A percentile compares a stretch with the other conserved stretches of the same genome.
phyloP scores from a whole-genome alignment of 129 eudicot species.

The Helichrysum umbraculigerum region DNA sequence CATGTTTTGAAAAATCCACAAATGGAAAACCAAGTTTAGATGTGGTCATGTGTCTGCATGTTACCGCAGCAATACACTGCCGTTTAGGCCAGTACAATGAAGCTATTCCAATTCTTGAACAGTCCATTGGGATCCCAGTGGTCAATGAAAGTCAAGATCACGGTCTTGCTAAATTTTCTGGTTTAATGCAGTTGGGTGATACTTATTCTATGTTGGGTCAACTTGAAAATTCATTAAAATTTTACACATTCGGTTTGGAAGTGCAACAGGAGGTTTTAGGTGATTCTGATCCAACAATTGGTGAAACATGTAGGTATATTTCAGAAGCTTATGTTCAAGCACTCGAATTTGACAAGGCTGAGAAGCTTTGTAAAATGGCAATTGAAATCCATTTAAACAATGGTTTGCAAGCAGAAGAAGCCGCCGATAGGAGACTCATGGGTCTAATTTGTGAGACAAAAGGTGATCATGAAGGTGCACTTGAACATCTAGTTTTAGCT shows the following conservation, averaged over 20 bases:
- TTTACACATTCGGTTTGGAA: conserved; percentile 61
- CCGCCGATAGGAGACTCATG: conserved; percentile 79
- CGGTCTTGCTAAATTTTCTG: conserved; percentile 83
- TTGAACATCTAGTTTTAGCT: conserved; percentile 80
- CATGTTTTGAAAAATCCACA: conserved; percentile 61
- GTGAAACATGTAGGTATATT: conserved; percentile 75
- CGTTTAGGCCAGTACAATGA: conserved; percentile 61
- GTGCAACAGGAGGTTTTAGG: conserved; percentile 57
- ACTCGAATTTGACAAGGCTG: conserved; percentile 63
- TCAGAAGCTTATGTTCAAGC: conserved; percentile 85
- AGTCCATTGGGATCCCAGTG: conserved; percentile 55
- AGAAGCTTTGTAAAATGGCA: conserved; percentile 59
- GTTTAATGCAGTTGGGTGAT: conserved; percentile 83
- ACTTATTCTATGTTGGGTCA: conserved; percentile 84
- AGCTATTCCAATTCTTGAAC: conserved; percentile 62
- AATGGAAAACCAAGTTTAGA: conserved; percentile 69
- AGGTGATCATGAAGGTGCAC: conserved; percentile 79
- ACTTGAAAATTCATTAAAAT: conserved; percentile 57
- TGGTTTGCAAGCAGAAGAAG: conserved; percentile 57
- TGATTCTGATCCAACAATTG: conserved; percentile 65
- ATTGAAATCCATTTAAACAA: conserved; percentile 67
- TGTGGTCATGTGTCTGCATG: conserved; percentile 69
- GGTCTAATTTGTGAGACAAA: conserved; percentile 68
- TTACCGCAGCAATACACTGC: conserved; percentile 70
- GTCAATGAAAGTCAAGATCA: conserved; percentile 66